Evolutionary conservation across 2,329 filamentous ascomycete species (phyloP).

Genomic region (Tricladium varicosporioides): DNA sequence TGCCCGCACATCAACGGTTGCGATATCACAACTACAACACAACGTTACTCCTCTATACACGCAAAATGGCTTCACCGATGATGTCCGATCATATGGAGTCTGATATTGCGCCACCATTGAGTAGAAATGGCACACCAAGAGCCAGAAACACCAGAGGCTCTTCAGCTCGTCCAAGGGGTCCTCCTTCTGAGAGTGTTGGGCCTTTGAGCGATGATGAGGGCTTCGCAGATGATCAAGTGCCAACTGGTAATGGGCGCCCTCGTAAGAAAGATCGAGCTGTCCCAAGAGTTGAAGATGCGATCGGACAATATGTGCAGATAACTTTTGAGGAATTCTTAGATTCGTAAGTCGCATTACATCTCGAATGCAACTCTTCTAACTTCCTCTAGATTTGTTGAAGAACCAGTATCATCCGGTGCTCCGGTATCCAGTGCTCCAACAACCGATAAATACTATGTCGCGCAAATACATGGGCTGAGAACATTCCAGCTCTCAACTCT

Average conservation of each 20-base stretch:
- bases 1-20: constrained; percentile 10
- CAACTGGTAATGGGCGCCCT: constrained; percentile 47
- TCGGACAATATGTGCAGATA: constrained; percentile 71
- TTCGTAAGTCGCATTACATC: constrained; percentile 49
- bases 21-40: constrained; percentile 9
- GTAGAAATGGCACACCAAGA: constrained; percentile 28
- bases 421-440: constrained; percentile 69
- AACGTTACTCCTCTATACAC: constrained; percentile 12
- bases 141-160: constrained; percentile 28
- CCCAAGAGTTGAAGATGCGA: constrained; percentile 71
- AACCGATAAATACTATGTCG: constrained; percentile 81
- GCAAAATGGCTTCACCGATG: constrained; percentile 33
- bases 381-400: constrained; percentile 59
- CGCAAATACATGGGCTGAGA: constrained; percentile 76
- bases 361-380: constrained; percentile 15
- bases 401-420: constrained; percentile 59
- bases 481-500: constrained; percentile 76
- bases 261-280: constrained; percentile 50
- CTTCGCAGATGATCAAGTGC: constrained; percentile 64
- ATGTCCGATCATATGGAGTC: constrained; percentile 32
- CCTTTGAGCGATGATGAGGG: constrained; percentile 62
- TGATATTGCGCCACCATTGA: constrained; percentile 25
- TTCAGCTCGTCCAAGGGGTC: constrained; percentile 37
- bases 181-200: constrained; percentile 61
- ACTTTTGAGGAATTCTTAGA: constrained; percentile 81